A percentile compares a stretch with the other conserved stretches of the same genome.
These are phyloP conservation scores for Camptophora hylomeconis DNA, from an alignment of 2,329 filamentous ascomycete genomes.

Conservation along the genomic window DNA sequence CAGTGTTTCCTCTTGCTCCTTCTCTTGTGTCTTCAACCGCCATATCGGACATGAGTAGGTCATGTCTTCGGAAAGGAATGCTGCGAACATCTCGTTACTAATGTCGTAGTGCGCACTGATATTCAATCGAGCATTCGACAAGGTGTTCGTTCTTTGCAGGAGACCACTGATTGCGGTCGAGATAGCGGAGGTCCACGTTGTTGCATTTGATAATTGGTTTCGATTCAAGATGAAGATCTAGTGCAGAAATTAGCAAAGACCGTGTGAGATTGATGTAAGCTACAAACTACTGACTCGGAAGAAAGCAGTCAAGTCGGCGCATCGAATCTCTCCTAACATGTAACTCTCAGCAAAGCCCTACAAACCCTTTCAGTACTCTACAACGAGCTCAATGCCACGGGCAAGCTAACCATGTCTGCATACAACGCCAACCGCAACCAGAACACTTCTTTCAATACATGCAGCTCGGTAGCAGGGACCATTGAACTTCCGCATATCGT, in stretches of 20 bases:
- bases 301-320: constrained; percentile 52
- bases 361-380: constrained; percentile 1
- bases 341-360: constrained; percentile 58
- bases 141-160: constrained; percentile 44
- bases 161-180: constrained; percentile 45
- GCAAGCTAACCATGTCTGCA: constrained; percentile 58
- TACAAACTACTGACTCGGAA: constrained; percentile 34
- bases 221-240: constrained; percentile 60
- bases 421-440: constrained; percentile 58
- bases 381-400: constrained; percentile 8
- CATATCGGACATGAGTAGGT: constrained; percentile 17
- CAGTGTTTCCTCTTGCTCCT: constrained; percentile 40
- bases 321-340: constrained; percentile 59
- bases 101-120: constrained; percentile 64
- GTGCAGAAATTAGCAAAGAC: no score
- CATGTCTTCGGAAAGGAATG: constrained; percentile 19
- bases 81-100: constrained; percentile 26
- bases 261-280: not conserved
- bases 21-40: constrained; percentile 25
- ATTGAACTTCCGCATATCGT: constrained; percentile 28
- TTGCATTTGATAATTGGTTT: constrained; percentile 50
- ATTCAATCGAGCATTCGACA: constrained; percentile 49
- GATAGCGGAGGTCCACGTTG: constrained; percentile 47
- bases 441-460: constrained; percentile 52
- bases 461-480: constrained; percentile 37